These are phyloP conservation scores for Quercus parvula DNA, from an alignment of 306 rosid species.

Conservation along the genomic window DNA sequence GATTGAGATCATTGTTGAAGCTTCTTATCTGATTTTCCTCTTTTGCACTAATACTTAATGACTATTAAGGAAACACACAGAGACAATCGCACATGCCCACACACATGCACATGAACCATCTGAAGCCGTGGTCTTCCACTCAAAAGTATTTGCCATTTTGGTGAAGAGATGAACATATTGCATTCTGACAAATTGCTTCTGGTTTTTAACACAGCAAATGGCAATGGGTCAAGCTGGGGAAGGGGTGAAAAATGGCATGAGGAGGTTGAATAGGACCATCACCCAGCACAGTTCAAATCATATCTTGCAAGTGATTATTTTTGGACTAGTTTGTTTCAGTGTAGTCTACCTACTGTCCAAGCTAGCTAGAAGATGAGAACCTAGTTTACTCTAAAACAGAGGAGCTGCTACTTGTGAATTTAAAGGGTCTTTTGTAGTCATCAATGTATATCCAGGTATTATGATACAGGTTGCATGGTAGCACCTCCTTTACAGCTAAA, in stretches of 20 bases:
- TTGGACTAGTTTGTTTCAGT: constrained; percentile 24
- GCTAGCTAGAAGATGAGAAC: constrained; percentile 16
- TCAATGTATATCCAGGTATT: not conserved
- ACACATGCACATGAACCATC: not conserved
- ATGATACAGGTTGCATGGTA: not conserved
- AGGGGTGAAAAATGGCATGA: constrained; percentile 31
- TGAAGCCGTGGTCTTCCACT: not conserved
- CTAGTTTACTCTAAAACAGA: not conserved
- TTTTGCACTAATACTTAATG: not conserved
- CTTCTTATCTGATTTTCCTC: not conserved
- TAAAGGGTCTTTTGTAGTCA: not conserved
- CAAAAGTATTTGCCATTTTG: not conserved
- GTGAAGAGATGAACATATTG: not conserved
- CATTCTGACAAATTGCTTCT: constrained; percentile 18
- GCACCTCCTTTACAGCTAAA: not conserved
- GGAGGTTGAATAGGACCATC: constrained; percentile 24
- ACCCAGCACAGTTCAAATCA: constrained; percentile 24
- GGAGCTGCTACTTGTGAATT: not conserved
- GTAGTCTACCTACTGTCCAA: constrained; percentile 31
- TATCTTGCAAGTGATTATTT: constrained; percentile 29
- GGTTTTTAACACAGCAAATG: constrained; percentile 25
- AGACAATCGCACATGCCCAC: not conserved
- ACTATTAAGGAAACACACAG: not conserved
- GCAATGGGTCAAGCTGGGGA: constrained; percentile 33
- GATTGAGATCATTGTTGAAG: not conserved